phyloP scores from a whole-genome alignment of 1,284 basidiomycete species.

The Rhodofomes roseus region DNA sequence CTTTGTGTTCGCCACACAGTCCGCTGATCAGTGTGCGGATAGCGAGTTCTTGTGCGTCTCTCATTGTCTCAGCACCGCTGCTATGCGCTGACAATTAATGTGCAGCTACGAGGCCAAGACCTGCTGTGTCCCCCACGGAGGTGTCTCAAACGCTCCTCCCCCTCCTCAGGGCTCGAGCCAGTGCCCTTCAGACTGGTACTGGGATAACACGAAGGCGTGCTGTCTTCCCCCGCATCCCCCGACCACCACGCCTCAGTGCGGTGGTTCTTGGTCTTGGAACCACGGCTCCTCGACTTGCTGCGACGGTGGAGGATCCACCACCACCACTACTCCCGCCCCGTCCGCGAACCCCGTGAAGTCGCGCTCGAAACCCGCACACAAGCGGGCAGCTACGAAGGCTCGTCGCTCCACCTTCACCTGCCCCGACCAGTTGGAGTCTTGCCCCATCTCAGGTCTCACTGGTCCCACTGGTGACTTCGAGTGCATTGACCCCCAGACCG shows the following conservation, averaged over 20 bases:
- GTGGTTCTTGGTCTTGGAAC: conserved; percentile 45
- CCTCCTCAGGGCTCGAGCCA: conserved; percentile 44
- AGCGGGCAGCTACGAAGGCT: conserved; percentile 31
- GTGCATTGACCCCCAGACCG: conserved; percentile 53
- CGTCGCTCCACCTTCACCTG: conserved; percentile 41
- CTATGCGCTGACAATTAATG: not conserved
- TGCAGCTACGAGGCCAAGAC: conserved; percentile 40
- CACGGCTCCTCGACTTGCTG: conserved; percentile 37
- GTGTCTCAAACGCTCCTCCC: conserved; percentile 36
- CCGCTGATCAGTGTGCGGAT: conserved; percentile 9
- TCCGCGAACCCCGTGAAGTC: conserved; percentile 20
- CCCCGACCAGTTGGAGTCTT: conserved; percentile 55
- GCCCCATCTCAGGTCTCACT: conserved; percentile 46
- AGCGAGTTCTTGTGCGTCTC: conserved; percentile 23
- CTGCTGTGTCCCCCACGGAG: conserved; percentile 51
- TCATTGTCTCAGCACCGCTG: not conserved
- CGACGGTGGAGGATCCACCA: conserved; percentile 32
- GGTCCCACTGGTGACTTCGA: conserved; percentile 48
- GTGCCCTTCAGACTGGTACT: conserved; percentile 38
- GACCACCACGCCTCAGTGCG: conserved; percentile 48
- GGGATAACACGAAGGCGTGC: conserved; percentile 37
- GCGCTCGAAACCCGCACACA: conserved; percentile 19
- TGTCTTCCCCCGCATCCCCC: conserved; percentile 39
- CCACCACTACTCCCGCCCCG: conserved; percentile 35
- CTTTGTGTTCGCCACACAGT: conserved; percentile 23